Evolutionary conservation across 1,139 yeast species (phyloP).

Genomic region (Debaryomycetaceae sp.): DNA sequence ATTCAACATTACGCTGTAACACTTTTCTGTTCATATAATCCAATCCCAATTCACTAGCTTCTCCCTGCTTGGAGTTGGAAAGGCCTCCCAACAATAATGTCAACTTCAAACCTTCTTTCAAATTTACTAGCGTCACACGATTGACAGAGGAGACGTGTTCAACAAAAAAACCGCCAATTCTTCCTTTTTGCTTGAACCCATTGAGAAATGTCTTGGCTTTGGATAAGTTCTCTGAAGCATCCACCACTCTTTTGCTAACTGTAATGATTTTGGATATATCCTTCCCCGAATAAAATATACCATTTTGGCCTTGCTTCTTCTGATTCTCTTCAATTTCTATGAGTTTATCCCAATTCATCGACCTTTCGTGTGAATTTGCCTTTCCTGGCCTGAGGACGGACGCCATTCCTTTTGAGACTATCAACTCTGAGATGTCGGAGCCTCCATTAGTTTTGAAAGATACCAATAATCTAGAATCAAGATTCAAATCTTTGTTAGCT

Average conservation of each 20-base stretch:
- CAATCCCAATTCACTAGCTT: constrained; percentile 50
- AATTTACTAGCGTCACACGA: constrained; percentile 63
- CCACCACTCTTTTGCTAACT: constrained; percentile 61
- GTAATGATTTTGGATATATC: constrained; percentile 48
- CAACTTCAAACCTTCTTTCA: constrained; percentile 68
- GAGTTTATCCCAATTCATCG: constrained; percentile 74
- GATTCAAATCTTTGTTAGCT: constrained; percentile 52
- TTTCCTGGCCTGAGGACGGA: constrained; percentile 76
- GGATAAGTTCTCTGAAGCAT: constrained; percentile 71
- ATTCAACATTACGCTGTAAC: constrained; percentile 70
- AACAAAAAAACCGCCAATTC: constrained; percentile 56
- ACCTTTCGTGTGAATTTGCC: constrained; percentile 64
- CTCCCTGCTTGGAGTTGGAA: constrained; percentile 45
- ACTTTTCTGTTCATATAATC: constrained; percentile 52
- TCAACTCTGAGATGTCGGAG: constrained; percentile 56
- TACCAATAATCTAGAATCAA: constrained; percentile 64
- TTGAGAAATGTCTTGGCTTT: constrained; percentile 75
- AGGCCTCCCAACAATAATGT: constrained; percentile 78
- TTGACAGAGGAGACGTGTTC: constrained; percentile 69
- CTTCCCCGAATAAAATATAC: constrained; percentile 46
- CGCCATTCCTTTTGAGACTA: constrained; percentile 68
- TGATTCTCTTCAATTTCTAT: constrained; percentile 69
- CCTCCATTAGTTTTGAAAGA: constrained; percentile 47
- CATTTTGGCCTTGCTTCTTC: constrained; percentile 49
- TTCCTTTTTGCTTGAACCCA: constrained; percentile 63